Conservation (phyloP, 1,284 basidiomycete genomes). For the Phlebopus sp. region DNA sequence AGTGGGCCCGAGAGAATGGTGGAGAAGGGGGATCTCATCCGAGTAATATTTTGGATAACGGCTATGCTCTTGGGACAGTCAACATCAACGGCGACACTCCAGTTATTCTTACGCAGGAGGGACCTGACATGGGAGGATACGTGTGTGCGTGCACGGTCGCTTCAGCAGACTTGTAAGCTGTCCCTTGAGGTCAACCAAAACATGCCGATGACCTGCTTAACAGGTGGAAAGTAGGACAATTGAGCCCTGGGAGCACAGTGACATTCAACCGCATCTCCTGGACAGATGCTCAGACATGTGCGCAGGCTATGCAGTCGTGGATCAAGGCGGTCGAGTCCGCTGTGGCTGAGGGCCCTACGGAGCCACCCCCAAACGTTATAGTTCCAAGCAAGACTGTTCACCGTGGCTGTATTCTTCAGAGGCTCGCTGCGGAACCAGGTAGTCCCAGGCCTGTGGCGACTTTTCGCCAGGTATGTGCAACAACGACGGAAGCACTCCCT, state of each 20-base stretch:
- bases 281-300: conserved; percentile 33
- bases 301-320: conserved; percentile 30
- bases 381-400: not conserved
- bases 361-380: not conserved
- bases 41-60: conserved; percentile 69
- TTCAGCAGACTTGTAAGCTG: conserved; percentile 47
- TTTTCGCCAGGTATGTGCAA: conserved; percentile 42
- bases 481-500: not conserved
- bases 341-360: not conserved
- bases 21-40: conserved; percentile 74
- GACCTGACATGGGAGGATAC: conserved; percentile 66
- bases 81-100: conserved; percentile 74
- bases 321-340: conserved; percentile 26
- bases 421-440: conserved; percentile 5
- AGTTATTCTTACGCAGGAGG: conserved; percentile 62
- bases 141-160: conserved; percentile 54
- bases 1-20: conserved; percentile 60
- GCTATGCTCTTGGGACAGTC: conserved; percentile 58
- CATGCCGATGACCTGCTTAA: not conserved
- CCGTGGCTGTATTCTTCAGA: conserved; percentile 13
- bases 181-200: not conserved
- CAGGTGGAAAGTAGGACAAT: conserved; percentile 65
- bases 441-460: conserved; percentile 31
- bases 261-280: conserved; percentile 49
- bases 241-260: conserved; percentile 50